Conservation (phyloP, 2,329 filamentous ascomycete species). For the Domatiomyces catenatus region DNA sequence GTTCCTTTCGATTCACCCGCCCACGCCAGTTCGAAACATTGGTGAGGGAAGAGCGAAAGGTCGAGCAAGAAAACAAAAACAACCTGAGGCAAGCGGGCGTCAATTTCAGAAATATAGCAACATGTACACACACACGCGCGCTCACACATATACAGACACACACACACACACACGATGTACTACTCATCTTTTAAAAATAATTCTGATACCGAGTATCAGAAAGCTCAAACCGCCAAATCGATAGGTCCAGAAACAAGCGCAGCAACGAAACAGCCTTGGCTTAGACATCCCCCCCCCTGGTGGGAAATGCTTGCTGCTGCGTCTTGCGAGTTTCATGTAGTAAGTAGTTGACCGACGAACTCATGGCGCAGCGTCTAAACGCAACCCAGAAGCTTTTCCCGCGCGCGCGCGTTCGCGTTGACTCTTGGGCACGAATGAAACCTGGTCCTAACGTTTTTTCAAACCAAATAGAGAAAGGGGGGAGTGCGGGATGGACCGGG, state of each 20-base stretch:
- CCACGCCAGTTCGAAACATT: neutral
- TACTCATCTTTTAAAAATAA: neutral
- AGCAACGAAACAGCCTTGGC: neutral
- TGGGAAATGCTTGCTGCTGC: neutral
- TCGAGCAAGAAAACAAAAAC: neutral
- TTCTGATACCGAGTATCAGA: neutral
- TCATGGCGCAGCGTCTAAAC: neutral
- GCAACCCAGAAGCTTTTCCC: neutral
- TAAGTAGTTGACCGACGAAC: neutral
- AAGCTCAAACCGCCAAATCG: neutral
- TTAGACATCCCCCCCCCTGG: neutral
- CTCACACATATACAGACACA: neutral
- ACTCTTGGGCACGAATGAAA: neutral
- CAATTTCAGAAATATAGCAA: slow-evolving; percentile 12
- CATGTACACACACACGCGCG: neutral
- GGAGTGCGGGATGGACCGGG: no score
- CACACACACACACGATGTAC: neutral
- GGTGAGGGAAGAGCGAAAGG: neutral
- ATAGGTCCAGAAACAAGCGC: neutral
- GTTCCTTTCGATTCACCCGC: neutral
- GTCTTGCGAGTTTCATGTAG: neutral
- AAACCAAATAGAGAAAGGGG: no score
- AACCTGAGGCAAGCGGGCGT: slow-evolving; percentile 11
- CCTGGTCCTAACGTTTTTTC: no score
- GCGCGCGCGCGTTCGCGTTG: neutral